Evolutionary conservation across 352 stramenopile genomes (phyloP).

Genomic region (Stramenopiles sp.): DNA sequence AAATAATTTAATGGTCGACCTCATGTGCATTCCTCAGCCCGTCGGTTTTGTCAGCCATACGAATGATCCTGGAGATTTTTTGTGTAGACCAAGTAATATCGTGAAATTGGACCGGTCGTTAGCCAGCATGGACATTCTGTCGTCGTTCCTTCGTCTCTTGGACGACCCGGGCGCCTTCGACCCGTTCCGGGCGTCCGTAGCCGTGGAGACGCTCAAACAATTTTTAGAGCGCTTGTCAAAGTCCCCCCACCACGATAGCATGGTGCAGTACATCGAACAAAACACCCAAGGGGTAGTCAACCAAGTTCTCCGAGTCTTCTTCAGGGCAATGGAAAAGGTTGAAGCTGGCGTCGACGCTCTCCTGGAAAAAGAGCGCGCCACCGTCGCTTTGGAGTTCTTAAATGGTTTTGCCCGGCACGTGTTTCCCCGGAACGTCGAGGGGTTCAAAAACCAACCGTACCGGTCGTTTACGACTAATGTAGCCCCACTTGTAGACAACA

Average conservation of each 20-base stretch:
- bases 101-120: not conserved
- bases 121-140: not conserved
- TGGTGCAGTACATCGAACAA: not conserved
- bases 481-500: not conserved
- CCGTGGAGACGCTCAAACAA: not conserved
- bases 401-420: not conserved
- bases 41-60: not conserved
- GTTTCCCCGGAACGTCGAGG: not conserved
- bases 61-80: not conserved
- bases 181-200: not conserved
- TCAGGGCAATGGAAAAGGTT: too few relatives aligned
- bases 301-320: not conserved
- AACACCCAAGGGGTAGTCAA: not conserved
- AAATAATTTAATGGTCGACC: not conserved
- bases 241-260: not conserved
- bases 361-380: not conserved
- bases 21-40: not conserved
- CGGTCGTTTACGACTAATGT: not conserved
- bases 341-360: too few relatives aligned
- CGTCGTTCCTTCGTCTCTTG: not conserved
- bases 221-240: not conserved
- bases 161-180: not conserved
- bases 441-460: not conserved
- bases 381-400: not conserved
- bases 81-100: not conserved